Evolutionary conservation across 2,329 filamentous ascomycete genomes (phyloP), one percentile per base, ranked within the genome.

Genomic region (Aurifilum marmelostoma): DNA sequence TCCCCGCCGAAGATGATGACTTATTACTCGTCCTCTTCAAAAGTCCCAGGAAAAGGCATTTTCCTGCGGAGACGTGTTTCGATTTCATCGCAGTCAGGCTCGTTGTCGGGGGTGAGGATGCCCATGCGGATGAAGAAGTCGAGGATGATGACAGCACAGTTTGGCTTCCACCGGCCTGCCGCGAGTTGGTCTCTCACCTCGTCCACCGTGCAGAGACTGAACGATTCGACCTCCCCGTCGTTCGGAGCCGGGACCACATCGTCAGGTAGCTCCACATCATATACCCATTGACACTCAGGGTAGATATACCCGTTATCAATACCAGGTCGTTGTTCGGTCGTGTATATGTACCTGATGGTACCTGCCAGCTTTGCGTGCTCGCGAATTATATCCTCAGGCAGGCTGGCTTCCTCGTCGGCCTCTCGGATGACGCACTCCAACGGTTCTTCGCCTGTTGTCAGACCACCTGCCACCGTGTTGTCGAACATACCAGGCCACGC

Each of bases 401-500:
- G 81, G 50, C 89, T 92, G 0, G 96, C 97, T 78, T 99, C 96
- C 80, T 99, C 96, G 72, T 90, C 90, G 3, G 91, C 91, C 80
- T 99, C 96, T 66, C 95, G 88, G 27, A 97, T 85, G 65, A 97
- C 82, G 77, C 91, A 93, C 76, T 95, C 93, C 63, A 94, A 91
- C 0, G 92, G 91, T 29, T 85, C 85, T 78, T 97, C 94, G 18
- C 90, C 91, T 0, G 92, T 92, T 77, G 91, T 89, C 73, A 98
- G 89, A 0, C 93, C 87, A n/a, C 87, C 87, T 0, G 94, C 96
- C 8, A 97, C 96, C 1, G 94, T 94, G 79, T 98, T 99, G 79
- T 99, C 96, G 73, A 99, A 84, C 87, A 97, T 94, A n/a, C 91
- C 87, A 0, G 91, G 91, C 76, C 95, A 99, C 0, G 94, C 97